Conservation (phyloP, 2,329 filamentous ascomycete species). For the Aspergillus sp. region DNA sequence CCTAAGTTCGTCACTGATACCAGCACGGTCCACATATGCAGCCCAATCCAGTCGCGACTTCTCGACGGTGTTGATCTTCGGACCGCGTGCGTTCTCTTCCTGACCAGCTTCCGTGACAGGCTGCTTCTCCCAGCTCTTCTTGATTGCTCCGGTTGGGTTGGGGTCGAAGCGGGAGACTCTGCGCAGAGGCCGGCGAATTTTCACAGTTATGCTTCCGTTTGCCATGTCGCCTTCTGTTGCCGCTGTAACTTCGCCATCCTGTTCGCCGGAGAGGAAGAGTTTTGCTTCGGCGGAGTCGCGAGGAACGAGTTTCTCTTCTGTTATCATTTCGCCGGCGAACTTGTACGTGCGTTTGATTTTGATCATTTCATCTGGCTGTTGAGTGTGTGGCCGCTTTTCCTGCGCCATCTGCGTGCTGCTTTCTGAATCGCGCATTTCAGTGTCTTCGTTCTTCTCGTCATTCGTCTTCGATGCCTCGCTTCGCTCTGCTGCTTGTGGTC, state of each 20-base stretch:
- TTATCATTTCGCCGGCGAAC: conserved; percentile 60
- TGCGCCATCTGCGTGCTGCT: not conserved
- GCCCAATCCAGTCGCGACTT: conserved; percentile 70
- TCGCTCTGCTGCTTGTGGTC: conserved; percentile 24
- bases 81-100: conserved; percentile 48
- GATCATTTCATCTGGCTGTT: conserved; percentile 51
- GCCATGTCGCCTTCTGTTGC: conserved; percentile 28
- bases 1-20: conserved; percentile 65
- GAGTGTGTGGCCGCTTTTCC: conserved; percentile 15
- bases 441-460: conserved; percentile 19
- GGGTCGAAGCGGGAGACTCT: conserved; percentile 53
- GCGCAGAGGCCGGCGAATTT: conserved; percentile 45
- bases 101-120: conserved; percentile 30
- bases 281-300: conserved; percentile 60
- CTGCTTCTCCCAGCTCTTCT: conserved; percentile 51
- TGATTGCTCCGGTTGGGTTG: conserved; percentile 48
- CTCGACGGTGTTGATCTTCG: conserved; percentile 69
- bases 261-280: conserved; percentile 51
- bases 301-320: conserved; percentile 58
- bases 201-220: conserved; percentile 21
- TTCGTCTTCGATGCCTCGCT: conserved; percentile 13
- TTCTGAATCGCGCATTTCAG: conserved; percentile 22
- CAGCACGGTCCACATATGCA: conserved; percentile 64
- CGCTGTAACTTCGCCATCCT: conserved; percentile 42
- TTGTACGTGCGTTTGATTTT: conserved; percentile 62